Base-by-base conservation (phyloP, 1,284 basidiomycete genomes). In the Boletus smithii region DNA sequence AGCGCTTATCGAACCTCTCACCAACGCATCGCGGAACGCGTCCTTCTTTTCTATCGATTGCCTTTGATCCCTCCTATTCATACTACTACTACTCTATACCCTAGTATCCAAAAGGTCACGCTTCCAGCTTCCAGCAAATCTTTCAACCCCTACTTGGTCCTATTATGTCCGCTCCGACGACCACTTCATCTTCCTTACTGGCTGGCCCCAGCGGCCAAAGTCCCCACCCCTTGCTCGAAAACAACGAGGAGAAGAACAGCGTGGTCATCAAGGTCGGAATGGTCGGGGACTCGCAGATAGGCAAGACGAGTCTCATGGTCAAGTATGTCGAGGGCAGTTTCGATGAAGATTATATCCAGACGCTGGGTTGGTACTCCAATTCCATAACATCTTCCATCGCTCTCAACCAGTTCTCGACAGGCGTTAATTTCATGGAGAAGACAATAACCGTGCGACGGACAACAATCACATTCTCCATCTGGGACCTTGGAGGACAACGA, bases 401-500 rank as follows among this genome's bases (percentile, higher is more conserved):
- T n/a, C 54, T 66, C 44, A 63, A 42, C 23, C 23, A 11, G 13
- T 24, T 31, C 24, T 20, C 17, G 16, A 24, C 43, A 91, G 90
- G 94, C 73, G 95, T 97, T 73, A 97, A 97, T 72, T 97, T 97
- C 70, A 97, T 98, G 95, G 95, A 97, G 76, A 97, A 97, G 77
- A 94, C 93, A 30, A 97, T 98, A 61, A 90, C 89, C 48, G 95
- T 98, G 58, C 85, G 95, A 56, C 88, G 95, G 68, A 98, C 95
- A 45, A 95, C 97, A 48, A 97, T 98, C 72, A 98, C 94, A 3
- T 98, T 99, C 73, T 97, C 93, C 57, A 97, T 99, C 69, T 98
- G 95, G 95, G 95, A 98, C 77, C 75, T 99, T 38, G 95, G 95
- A 56, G 94, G 95, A 27, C 95, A 98, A 68, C 79, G 95, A 48